Evolutionary conservation across 495 filamentous ascomycete species (phyloP).

Genomic region (Choiromyces venosus): DNA sequence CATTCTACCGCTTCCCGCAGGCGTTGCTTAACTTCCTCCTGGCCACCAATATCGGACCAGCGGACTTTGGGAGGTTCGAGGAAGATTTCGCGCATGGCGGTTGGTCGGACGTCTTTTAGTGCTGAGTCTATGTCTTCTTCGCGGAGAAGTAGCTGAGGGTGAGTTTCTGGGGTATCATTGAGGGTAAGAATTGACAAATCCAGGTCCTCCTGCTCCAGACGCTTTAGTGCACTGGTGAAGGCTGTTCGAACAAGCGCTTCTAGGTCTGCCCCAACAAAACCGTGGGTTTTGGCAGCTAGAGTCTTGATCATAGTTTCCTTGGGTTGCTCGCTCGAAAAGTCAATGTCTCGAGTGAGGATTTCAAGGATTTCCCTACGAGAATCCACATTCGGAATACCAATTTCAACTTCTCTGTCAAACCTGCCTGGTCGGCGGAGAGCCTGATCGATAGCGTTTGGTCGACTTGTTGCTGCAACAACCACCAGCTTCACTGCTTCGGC

Average conservation of each 20-base stretch:
- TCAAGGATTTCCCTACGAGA: constrained; percentile 71
- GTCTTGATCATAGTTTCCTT: constrained; percentile 40
- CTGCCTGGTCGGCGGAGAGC: constrained; percentile 61
- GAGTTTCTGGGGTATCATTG: background rate
- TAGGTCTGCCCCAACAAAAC: constrained; percentile 63
- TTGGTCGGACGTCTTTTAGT: constrained; percentile 60
- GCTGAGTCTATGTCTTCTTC: constrained; percentile 54
- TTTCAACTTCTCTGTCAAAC: constrained; percentile 66
- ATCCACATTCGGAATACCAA: constrained; percentile 69
- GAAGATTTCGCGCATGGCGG: constrained; percentile 85
- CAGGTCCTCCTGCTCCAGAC: constrained; percentile 11
- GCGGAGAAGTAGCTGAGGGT: constrained; percentile 26
- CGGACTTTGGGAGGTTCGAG: constrained; percentile 77
- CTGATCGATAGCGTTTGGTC: constrained; percentile 68
- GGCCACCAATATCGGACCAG: constrained; percentile 89
- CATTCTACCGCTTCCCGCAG: constrained; percentile 61
- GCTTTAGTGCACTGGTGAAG: constrained; percentile 27
- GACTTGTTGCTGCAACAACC: constrained; percentile 67
- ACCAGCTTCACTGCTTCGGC: constrained; percentile 51
- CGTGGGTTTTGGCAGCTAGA: constrained; percentile 59
- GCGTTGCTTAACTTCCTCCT: constrained; percentile 68
- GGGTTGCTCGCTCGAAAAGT: constrained; percentile 49
- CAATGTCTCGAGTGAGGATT: constrained; percentile 44
- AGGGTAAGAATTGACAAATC: background rate
- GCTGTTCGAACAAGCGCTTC: constrained; percentile 48